Base-by-base conservation (phyloP, 2,329 filamentous ascomycete species). In the Orbilia ellipsospora region DNA sequence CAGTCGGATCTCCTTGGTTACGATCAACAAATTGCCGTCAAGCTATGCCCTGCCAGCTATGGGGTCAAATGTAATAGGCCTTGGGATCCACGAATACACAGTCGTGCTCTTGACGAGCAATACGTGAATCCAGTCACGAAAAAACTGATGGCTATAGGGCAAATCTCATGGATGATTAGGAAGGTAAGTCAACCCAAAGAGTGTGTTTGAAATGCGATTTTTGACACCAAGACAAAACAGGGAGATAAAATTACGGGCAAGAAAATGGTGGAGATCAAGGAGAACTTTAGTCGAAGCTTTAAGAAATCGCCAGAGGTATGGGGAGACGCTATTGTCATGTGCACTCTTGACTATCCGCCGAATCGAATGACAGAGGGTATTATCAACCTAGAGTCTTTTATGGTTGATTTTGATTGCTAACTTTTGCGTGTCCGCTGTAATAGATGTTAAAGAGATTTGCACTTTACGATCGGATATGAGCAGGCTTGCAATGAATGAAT, bases 241-340 rank as follows among this genome's bases (percentile, higher is more conserved):
- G 69, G 69, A 23, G 69, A 62, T 13, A 66, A 45, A 36, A 73
- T 73, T 20, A 40, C 66, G 16, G 62, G 62, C 2, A 73, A 50
- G 42, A 26, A 52, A 7, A 45, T 62, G 2, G 45, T 62, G 20
- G 69, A 73, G 20, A 31, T 73, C 7, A 66, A 45, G 15, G 48
- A 67, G n/a, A 2, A 40, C 13, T 73, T 73, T 36, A 55, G 51
- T 13, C 31, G 69, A 18, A 66, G 67, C 44, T 73, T 73, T 18
- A 56, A 73, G 2, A 66, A 60, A 12, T 66, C 54, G 4, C 69
- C 69, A n/a, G 20, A 56, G 20, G 12, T 62, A 10, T 73, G 69
- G 69, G 31, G 60, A 10, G 69, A 73, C 42, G 13, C 13, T 10
- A 62, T 73, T 20, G 69, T 73, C 4, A 73, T 73, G 69, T 73